Conservation (phyloP, 805 yeast genomes). For the Schwanniomyces pseudopolymorphus region DNA sequence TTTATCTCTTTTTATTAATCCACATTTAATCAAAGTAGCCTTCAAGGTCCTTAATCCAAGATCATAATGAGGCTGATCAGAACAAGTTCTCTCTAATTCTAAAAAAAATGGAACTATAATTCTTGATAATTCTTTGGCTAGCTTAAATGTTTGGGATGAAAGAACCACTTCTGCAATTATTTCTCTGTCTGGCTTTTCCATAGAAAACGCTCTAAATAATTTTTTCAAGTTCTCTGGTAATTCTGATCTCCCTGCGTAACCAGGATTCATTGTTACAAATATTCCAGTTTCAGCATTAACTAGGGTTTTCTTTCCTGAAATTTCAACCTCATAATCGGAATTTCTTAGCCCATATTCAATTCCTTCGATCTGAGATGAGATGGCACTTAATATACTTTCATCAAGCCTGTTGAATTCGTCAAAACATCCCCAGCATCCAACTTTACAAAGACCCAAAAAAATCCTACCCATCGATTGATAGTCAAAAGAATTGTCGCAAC, state of each 20-base stretch:
- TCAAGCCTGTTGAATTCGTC: slow-evolving; percentile 90
- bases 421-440: slow-evolving; percentile 95
- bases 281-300: slow-evolving; percentile 60
- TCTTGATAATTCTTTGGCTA: slow-evolving; percentile 45
- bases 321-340: slow-evolving; percentile 25
- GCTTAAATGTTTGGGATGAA: slow-evolving; percentile 65
- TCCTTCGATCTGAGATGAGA: slow-evolving; percentile 73
- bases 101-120: slow-evolving; percentile 56
- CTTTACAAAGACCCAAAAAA: slow-evolving; percentile 71
- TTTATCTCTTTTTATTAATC: slow-evolving; percentile 36
- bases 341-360: slow-evolving; percentile 57
- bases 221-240: slow-evolving; percentile 85
- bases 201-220: slow-evolving; percentile 71
- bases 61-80: slow-evolving; percentile 76
- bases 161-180: slow-evolving; percentile 72
- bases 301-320: slow-evolving; percentile 40
- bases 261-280: slow-evolving; percentile 90
- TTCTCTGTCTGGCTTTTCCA: slow-evolving; percentile 68
- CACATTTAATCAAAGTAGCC: slow-evolving; percentile 60
- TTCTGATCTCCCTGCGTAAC: slow-evolving; percentile 76
- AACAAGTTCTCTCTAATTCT: slow-evolving; percentile 37
- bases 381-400: slow-evolving; percentile 72
- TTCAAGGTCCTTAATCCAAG: slow-evolving; percentile 87
- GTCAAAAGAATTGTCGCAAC: slow-evolving; percentile 90
- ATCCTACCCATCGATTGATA: slow-evolving; percentile 76